Evolutionary conservation across 2,329 filamentous ascomycete species (phyloP).

Genomic region (Beauveria brongniartii): DNA sequence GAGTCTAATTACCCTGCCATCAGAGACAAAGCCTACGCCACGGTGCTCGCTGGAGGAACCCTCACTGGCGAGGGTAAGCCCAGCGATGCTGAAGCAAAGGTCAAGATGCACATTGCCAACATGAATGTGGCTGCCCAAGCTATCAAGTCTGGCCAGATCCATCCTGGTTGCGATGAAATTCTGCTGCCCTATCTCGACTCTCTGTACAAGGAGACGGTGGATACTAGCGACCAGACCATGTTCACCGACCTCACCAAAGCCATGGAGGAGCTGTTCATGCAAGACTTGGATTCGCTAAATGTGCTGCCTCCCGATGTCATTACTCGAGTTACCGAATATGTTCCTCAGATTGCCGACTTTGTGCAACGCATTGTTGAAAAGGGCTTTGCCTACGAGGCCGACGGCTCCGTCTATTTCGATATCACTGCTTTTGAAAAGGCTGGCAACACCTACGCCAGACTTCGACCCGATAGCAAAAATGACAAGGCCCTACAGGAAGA

Average conservation of each 20-base stretch:
- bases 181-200: slow-evolving; percentile 77
- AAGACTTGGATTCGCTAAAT: slow-evolving; percentile 82
- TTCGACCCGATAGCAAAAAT: slow-evolving; percentile 78
- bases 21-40: slow-evolving; percentile 45
- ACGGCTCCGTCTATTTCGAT: slow-evolving; percentile 92
- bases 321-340: slow-evolving; percentile 88
- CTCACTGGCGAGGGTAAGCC: slow-evolving; percentile 51
- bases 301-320: slow-evolving; percentile 73
- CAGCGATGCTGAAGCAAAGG: slow-evolving; percentile 73
- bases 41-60: slow-evolving; percentile 46
- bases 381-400: slow-evolving; percentile 72
- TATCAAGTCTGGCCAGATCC: slow-evolving; percentile 40
- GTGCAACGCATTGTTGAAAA: slow-evolving; percentile 77
- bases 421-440: slow-evolving; percentile 76
- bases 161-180: slow-evolving; percentile 54
- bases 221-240: slow-evolving; percentile 58
- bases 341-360: slow-evolving; percentile 77
- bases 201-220: slow-evolving; percentile 53
- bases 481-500: slow-evolving; percentile 80
- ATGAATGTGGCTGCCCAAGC: slow-evolving; percentile 44
- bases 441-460: slow-evolving; percentile 75
- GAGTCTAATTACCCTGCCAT: slow-evolving; percentile 41
- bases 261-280: slow-evolving; percentile 81
- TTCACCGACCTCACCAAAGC: slow-evolving; percentile 80
- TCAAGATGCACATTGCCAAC: slow-evolving; percentile 79